These are phyloP conservation scores for Cordyceps fumosorosea DNA, from an alignment of 2,329 filamentous ascomycete species.

Conservation along the genomic window DNA sequence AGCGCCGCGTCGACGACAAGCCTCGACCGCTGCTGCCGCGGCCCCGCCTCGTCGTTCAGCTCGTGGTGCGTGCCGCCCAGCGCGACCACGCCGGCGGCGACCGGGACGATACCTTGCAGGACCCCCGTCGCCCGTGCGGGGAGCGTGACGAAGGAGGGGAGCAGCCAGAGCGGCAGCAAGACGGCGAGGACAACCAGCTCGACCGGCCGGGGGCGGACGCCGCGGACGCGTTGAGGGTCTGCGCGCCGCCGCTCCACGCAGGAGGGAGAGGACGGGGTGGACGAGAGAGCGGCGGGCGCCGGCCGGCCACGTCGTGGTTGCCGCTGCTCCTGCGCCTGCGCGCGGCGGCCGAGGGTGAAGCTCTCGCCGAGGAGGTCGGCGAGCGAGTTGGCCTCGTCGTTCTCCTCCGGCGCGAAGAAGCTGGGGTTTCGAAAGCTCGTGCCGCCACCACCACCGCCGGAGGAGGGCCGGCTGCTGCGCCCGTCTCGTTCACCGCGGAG, in stretches of 20 bases:
- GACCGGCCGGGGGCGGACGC: neutral
- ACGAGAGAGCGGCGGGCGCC: neutral
- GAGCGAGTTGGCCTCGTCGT: constrained; percentile 37
- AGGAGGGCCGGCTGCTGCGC: constrained; percentile 7
- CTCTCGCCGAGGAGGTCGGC: constrained; percentile 39
- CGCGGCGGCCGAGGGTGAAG: constrained; percentile 34
- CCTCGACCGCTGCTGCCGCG: constrained; percentile 14
- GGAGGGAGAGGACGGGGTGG: neutral
- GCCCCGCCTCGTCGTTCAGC: constrained; percentile 14
- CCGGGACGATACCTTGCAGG: constrained; percentile 22
- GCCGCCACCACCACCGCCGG: constrained; percentile 3
- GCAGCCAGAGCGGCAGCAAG: constrained; percentile 23
- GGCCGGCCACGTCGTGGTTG: neutral
- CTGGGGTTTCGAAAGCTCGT: constrained; percentile 52
- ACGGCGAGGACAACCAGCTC: constrained; percentile 19
- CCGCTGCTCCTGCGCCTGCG: constrained; percentile 8
- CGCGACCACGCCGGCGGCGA: constrained; percentile 24
- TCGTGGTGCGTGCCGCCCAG: constrained; percentile 24
- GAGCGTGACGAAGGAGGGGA: constrained; percentile 14
- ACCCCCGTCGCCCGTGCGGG: constrained; percentile 22
- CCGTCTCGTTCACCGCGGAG: constrained; percentile 6
- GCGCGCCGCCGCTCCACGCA: neutral
- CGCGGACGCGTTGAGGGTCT: neutral
- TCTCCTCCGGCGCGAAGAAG: constrained; percentile 48
- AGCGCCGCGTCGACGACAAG: constrained; percentile 19